Evolutionary conservation across 1,139 yeast genomes (phyloP).

Genomic region (Debaryomyces psychrophilus): DNA sequence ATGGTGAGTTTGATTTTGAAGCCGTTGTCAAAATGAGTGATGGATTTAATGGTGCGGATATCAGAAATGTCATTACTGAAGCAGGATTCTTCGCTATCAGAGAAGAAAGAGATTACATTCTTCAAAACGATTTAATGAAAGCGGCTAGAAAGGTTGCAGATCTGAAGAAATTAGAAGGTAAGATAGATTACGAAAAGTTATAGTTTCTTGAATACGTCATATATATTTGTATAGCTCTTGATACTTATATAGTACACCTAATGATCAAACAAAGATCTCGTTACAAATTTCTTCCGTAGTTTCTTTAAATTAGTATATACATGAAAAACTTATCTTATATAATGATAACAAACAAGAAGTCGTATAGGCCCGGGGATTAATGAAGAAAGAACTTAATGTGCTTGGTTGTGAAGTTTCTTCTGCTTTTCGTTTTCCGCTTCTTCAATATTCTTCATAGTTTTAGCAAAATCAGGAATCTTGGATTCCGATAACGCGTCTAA

Average conservation of each 20-base stretch:
- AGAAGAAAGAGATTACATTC: constrained; percentile 93
- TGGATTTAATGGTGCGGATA: constrained; percentile 99
- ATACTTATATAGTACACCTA: constrained; percentile 1
- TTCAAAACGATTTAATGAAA: constrained; percentile 93
- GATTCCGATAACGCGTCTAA: constrained; percentile 43
- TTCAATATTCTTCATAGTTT: constrained; percentile 28
- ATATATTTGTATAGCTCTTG: constrained; percentile 1
- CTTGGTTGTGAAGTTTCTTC: constrained; percentile 3
- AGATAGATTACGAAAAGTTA: constrained; percentile 89
- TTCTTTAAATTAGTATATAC: constrained; percentile 8
- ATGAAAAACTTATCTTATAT: constrained; percentile 6
- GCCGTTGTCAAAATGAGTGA: constrained; percentile 98
- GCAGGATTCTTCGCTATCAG: constrained; percentile 98
- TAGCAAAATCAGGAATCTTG: constrained; percentile 35
- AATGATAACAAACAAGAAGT: background rate
- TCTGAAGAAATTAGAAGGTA: constrained; percentile 95
- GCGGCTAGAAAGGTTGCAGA: constrained; percentile 98
- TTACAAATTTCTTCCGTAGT: constrained; percentile 1
- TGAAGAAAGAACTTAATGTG: background rate
- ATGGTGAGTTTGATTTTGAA: constrained; percentile 96
- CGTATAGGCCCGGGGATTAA: background rate
- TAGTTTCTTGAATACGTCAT: constrained; percentile 27
- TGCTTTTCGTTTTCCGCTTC: constrained; percentile 3
- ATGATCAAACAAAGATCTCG: constrained; percentile 4
- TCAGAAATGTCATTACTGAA: constrained; percentile 96